Percentiles rank a stretch among this genome's conserved stretches.
phyloP scores from a whole-genome alignment of 208 protist species.

The Crithidia bombi region DNA sequence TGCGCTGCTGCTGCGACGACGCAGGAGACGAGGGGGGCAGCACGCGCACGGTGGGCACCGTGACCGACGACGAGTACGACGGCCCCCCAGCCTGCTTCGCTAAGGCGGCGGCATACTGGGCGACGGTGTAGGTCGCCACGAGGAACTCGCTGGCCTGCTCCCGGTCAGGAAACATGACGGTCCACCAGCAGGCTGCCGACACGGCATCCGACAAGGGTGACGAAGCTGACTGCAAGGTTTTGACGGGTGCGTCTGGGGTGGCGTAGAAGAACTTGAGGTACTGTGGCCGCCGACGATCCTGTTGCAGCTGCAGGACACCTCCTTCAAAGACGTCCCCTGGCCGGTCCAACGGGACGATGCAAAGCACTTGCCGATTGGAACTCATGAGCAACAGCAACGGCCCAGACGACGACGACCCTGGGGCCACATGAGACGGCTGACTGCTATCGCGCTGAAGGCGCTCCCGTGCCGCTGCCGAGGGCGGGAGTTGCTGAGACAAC shows the following conservation, averaged over 20 bases:
- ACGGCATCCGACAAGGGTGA: not conserved
- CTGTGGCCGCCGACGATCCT: constrained; percentile 21
- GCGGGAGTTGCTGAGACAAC: constrained; percentile 3
- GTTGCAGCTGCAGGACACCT: constrained; percentile 17
- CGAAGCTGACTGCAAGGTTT: not conserved
- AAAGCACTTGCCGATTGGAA: constrained; percentile 31
- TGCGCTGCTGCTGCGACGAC: not conserved
- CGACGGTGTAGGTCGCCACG: constrained; percentile 40
- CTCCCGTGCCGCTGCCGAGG: constrained; percentile 8
- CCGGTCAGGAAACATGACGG: constrained; percentile 39
- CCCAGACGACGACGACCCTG: not conserved
- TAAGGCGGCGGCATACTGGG: constrained; percentile 35
- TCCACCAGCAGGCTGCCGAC: constrained; percentile 25
- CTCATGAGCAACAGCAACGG: constrained; percentile 25
- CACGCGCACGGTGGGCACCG: constrained; percentile 25
- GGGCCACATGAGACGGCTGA: not conserved
- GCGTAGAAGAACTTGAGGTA: constrained; percentile 23
- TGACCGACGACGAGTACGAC: not conserved
- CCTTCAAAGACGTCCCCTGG: constrained; percentile 12
- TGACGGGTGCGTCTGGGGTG: not conserved
- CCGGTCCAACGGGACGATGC: constrained; percentile 17
- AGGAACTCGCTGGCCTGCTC: constrained; percentile 44
- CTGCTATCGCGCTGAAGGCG: not conserved
- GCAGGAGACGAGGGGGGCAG: not conserved
- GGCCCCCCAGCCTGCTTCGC: constrained; percentile 10